Evolutionary conservation across 176 grass and related monocot species (phyloP).

Genomic region (Pontederia crassipes): DNA sequence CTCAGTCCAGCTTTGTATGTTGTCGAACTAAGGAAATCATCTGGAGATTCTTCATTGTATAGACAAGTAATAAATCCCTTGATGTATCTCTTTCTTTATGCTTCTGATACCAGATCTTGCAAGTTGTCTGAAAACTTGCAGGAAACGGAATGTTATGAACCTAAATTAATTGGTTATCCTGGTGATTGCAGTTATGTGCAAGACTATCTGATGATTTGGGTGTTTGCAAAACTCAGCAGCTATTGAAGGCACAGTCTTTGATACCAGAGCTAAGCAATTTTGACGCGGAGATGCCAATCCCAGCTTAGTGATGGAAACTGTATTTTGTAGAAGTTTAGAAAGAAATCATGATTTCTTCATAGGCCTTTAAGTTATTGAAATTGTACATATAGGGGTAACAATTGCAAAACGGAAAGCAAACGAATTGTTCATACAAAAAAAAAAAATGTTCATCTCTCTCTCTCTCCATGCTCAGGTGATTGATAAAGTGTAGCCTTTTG

Average conservation of each 20-base stretch:
- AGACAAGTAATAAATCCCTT: slow-evolving; percentile 37
- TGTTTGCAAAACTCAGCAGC: background rate
- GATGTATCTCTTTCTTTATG: background rate
- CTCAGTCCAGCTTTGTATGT: slow-evolving; percentile 71
- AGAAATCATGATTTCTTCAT: too few species aligned
- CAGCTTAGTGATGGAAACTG: background rate
- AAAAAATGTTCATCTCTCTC: too few species aligned
- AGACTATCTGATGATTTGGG: slow-evolving; percentile 9
- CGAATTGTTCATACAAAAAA: background rate
- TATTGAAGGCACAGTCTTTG: background rate
- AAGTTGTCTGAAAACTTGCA: background rate
- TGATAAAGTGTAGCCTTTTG: too few species aligned
- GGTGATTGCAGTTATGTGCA: slow-evolving; percentile 1
- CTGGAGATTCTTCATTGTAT: slow-evolving; percentile 64
- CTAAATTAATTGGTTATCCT: background rate
- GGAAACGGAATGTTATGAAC: background rate
- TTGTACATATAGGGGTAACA: background rate
- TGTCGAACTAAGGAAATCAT: slow-evolving; percentile 75
- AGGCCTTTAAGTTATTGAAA: too few species aligned
- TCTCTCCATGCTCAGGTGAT: too few species aligned
- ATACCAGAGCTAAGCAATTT: background rate
- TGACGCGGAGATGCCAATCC: background rate
- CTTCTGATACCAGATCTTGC: background rate
- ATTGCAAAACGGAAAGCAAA: background rate
- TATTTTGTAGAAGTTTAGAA: too few species aligned